Evolutionary conservation across 495 filamentous ascomycete genomes (phyloP), one percentile per base, ranked within the genome.

Genomic region (Penicillium robsamsonii): DNA sequence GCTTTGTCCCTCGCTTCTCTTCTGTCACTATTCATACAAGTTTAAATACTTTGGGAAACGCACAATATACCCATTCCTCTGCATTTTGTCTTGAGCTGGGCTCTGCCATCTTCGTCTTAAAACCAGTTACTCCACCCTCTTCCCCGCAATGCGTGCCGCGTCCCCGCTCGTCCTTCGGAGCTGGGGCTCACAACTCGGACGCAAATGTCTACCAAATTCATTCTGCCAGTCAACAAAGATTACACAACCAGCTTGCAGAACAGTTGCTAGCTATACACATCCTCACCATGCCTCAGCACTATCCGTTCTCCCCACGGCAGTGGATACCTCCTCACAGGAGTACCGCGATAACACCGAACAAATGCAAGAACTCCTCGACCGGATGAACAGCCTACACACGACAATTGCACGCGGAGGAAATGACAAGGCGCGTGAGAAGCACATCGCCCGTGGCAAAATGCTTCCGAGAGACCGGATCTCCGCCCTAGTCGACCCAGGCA

Each of bases 401-500:
- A 83, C 77, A 56, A 88, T 90, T 43, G 81, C 87, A 24, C 75
- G 82, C 58, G 94, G 94, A 25, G 94, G 95, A 0, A 72, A 90
- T 0, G 78, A 84, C 59, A 96, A 96, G 65, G 90, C 95, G 5
- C 79, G 89, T 49, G 85, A 96, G 53, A 98, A 97, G 72, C 94
- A 97, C 70, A 68, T 95, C 25, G 83, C 81, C 22, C 78, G 92
- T 40, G 89, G 90, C 49, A 97, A 97, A 79, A 97, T 98, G 94
- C 79, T 98, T 15, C 88, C 91, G 1, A 79, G 94, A 54, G 95
- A 98, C 62, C 87, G 94, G 8, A 82, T 98, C 27, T 89, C 91
- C 0, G 87, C 91, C 1, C 75, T 98, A 51, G 83, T 97, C 52
- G 94, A 98, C 67, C 86, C 89, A 0, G 91, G 92, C 37, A 92